These are phyloP conservation scores for Metarhizium anisopliae DNA, from an alignment of 2,329 filamentous ascomycete genomes.

Conservation along the genomic window DNA sequence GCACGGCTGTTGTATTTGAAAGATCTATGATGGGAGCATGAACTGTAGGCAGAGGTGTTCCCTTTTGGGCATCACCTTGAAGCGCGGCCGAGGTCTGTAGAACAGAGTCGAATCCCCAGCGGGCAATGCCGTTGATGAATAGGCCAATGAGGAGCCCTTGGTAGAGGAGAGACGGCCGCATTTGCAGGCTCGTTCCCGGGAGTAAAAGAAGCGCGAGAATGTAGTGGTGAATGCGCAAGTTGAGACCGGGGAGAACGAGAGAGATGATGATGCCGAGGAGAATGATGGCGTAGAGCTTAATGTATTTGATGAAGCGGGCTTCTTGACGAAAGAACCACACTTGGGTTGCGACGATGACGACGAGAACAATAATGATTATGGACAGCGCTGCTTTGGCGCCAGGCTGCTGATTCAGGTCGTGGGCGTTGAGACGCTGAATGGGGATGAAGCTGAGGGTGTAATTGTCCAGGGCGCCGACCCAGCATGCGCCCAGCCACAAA, in stretches of 20 bases:
- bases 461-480: conserved; percentile 87
- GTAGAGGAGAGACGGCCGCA: conserved; percentile 72
- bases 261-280: conserved; percentile 58
- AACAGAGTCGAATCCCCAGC: conserved; percentile 88
- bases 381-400: conserved; percentile 78
- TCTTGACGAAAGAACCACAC: conserved; percentile 81
- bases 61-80: conserved; percentile 56
- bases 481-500: conserved; percentile 82
- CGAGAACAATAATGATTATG: conserved; percentile 63
- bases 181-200: conserved; percentile 83
- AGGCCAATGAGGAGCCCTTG: conserved; percentile 85
- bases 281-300: conserved; percentile 69
- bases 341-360: conserved; percentile 62
- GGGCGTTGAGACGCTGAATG: conserved; percentile 81
- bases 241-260: conserved; percentile 65
- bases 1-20: conserved; percentile 23
- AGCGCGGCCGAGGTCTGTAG: conserved; percentile 72
- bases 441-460: conserved; percentile 94
- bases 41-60: conserved; percentile 51
- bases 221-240: conserved; percentile 89
- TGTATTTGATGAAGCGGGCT: conserved; percentile 67
- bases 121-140: conserved; percentile 86
- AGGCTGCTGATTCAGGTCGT: conserved; percentile 82
- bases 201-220: conserved; percentile 80
- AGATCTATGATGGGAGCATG: conserved; percentile 37